Evolutionary conservation across 192 early-diverging fungal species (phyloP).

Genomic region (Coemansia aciculifera): DNA sequence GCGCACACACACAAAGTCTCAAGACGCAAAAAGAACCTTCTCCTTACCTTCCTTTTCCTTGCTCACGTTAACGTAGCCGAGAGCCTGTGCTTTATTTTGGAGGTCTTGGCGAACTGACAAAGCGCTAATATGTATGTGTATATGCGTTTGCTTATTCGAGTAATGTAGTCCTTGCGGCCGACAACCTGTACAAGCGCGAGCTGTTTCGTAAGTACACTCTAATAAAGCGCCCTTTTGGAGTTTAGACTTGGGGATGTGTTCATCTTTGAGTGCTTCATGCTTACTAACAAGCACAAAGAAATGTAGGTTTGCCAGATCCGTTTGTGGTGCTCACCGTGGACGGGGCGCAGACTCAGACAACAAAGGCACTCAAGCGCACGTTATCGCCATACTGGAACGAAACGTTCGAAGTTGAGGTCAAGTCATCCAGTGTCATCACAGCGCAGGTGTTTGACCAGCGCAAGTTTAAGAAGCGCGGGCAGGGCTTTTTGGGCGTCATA

Average conservation of each 20-base stretch:
- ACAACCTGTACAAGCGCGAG: slow-evolving; percentile 89
- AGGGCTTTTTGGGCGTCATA: slow-evolving; percentile 90
- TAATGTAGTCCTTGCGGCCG: slow-evolving; percentile 80
- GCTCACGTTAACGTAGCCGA: not conserved
- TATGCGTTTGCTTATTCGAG: not conserved
- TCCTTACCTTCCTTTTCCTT: not conserved
- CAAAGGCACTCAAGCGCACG: slow-evolving; percentile 80
- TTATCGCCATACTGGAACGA: slow-evolving; percentile 98
- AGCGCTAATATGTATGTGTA: not conserved
- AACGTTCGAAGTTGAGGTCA: slow-evolving; percentile 54
- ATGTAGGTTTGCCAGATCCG: slow-evolving; percentile 81
- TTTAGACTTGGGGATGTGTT: not conserved
- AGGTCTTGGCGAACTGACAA: not conserved
- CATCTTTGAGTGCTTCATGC: not conserved
- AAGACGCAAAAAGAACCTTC: not conserved
- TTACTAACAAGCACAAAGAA: slow-evolving; percentile 8
- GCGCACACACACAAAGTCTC: not conserved
- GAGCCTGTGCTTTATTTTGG: not conserved
- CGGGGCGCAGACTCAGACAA: slow-evolving; percentile 93
- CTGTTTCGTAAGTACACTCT: slow-evolving; percentile 64
- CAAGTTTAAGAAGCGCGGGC: slow-evolving; percentile 91
- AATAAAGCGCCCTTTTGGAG: not conserved
- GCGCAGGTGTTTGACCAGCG: slow-evolving; percentile 98
- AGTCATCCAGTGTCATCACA: slow-evolving; percentile 70
- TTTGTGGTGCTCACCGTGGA: slow-evolving; percentile 96